Evolutionary conservation across 2,329 filamentous ascomycete species (phyloP).

Genomic region (Penicillium occitanis): DNA sequence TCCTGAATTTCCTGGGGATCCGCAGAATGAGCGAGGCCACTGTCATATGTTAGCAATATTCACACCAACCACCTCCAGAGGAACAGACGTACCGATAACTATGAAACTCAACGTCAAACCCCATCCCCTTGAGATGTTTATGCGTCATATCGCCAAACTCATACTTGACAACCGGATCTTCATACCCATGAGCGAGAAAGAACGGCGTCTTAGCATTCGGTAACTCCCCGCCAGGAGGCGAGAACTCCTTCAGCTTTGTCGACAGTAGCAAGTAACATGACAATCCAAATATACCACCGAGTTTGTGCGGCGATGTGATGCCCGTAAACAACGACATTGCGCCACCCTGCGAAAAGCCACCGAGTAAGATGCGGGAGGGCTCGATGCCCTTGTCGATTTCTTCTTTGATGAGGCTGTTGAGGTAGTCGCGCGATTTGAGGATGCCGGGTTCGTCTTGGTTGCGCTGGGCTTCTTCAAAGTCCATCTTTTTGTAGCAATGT

Average conservation of each 20-base stretch:
- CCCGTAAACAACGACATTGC: conserved; percentile 82
- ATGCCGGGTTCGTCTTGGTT: conserved; percentile 66
- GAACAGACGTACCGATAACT: conserved; percentile 64
- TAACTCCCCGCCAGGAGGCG: conserved; percentile 51
- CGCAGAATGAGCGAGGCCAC: conserved; percentile 72
- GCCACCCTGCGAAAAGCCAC: conserved; percentile 68
- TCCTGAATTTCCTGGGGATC: conserved; percentile 77
- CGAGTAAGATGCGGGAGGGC: conserved; percentile 78
- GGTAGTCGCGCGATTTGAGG: conserved; percentile 67
- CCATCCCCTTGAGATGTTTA: conserved; percentile 63
- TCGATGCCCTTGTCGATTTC: conserved; percentile 81
- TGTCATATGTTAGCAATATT: conserved; percentile 33
- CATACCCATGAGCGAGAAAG: conserved; percentile 84
- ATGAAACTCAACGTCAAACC: conserved; percentile 72
- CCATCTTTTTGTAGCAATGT: conserved; percentile 31
- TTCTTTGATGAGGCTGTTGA: conserved; percentile 74
- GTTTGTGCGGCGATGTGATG: conserved; percentile 68
- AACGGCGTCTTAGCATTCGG: conserved; percentile 76
- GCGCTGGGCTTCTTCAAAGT: conserved; percentile 43
- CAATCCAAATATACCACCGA: conserved; percentile 85
- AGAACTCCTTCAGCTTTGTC: conserved; percentile 59
- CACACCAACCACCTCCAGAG: background rate
- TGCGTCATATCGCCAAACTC: conserved; percentile 68
- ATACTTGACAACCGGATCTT: conserved; percentile 70
- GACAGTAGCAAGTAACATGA: conserved; percentile 77